Conservation (phyloP, 2,329 filamentous ascomycete genomes). For the Acrocalymma vagum region DNA sequence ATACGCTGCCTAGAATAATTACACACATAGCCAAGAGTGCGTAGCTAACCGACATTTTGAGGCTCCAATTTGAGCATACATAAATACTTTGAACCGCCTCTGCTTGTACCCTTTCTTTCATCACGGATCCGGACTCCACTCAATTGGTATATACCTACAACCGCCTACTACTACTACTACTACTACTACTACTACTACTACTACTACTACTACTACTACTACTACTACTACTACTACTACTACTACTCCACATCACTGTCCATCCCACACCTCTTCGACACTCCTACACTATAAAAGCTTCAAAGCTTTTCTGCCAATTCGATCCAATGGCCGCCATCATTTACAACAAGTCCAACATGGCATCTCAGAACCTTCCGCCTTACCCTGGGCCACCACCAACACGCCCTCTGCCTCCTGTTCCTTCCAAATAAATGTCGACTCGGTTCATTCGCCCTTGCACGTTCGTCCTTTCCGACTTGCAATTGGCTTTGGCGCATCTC, state of each 20-base stretch:
- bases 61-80: slow-evolving; percentile 29
- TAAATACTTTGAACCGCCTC: slow-evolving; percentile 35
- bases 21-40: slow-evolving; percentile 37
- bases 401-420: slow-evolving; percentile 51
- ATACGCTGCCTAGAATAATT: slow-evolving; percentile 31
- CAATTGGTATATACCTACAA: slow-evolving; percentile 13
- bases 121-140: slow-evolving; percentile 23
- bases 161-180: slow-evolving; percentile 3
- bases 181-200: slow-evolving; percentile 6
- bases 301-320: slow-evolving; percentile 2
- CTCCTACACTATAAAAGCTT: background rate
- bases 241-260: slow-evolving; percentile 1
- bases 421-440: slow-evolving; percentile 48
- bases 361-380: slow-evolving; percentile 48
- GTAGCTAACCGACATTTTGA: slow-evolving; percentile 39
- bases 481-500: slow-evolving; percentile 23
- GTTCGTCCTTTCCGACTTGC: slow-evolving; percentile 14
- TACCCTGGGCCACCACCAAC: slow-evolving; percentile 54
- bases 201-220: too few relatives aligned
- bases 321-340: slow-evolving; percentile 26
- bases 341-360: slow-evolving; percentile 38
- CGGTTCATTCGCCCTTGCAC: slow-evolving; percentile 6
- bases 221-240: slow-evolving; percentile 2
- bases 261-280: too few relatives aligned
- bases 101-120: slow-evolving; percentile 25